Percentiles rank a stretch among this genome's conserved stretches.
Conservation (phyloP, 2,329 filamentous ascomycete species). For the Apiospora malaysiana region DNA sequence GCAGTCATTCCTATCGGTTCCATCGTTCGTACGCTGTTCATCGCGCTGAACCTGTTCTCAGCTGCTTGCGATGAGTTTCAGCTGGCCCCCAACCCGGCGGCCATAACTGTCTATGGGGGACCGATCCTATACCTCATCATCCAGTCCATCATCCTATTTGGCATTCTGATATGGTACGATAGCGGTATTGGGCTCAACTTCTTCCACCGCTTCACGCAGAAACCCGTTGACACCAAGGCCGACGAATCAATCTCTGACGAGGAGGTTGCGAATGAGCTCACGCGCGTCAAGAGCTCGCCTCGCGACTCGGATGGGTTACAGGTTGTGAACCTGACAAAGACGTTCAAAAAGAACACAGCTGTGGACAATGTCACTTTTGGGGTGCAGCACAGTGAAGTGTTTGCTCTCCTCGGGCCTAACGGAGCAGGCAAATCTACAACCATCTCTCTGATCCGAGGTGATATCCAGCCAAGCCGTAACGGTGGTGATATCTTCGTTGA, state of each 20-base stretch:
- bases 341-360: constrained; percentile 75
- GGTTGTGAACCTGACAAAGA: constrained; percentile 81
- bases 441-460: constrained; percentile 88
- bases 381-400: constrained; percentile 80
- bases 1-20: constrained; percentile 79
- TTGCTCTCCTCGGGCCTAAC: constrained; percentile 88
- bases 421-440: constrained; percentile 92
- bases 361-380: constrained; percentile 91
- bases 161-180: constrained; percentile 79
- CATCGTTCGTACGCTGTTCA: constrained; percentile 74
- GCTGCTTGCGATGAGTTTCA: constrained; percentile 71
- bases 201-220: constrained; percentile 43
- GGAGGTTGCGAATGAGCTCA: constrained; percentile 70
- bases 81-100: constrained; percentile 72
- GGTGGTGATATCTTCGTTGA: constrained; percentile 85
- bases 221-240: constrained; percentile 34
- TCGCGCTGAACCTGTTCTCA: constrained; percentile 84
- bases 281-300: constrained; percentile 62
- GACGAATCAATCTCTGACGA: constrained; percentile 51
- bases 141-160: constrained; percentile 75
- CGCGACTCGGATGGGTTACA: constrained; percentile 68
- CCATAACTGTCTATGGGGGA: constrained; percentile 77
- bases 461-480: constrained; percentile 73
- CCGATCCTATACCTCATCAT: constrained; percentile 83
- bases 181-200: constrained; percentile 68